Base-by-base conservation (phyloP, 371 early-diverging fungal species). In the Rhizopus delemar region DNA sequence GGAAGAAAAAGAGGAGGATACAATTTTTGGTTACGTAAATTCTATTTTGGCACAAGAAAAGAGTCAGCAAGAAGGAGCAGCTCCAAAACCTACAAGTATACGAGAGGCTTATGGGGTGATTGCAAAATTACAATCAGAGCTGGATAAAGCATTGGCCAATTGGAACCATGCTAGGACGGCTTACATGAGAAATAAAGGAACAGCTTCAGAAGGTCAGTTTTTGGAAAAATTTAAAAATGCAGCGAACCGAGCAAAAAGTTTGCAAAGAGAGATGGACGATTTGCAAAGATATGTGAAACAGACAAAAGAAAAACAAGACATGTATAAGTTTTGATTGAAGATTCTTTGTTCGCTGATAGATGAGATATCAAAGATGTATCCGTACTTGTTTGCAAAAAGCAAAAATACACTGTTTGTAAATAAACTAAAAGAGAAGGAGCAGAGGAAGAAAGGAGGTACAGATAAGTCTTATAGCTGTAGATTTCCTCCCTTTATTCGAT, bases 171-270 rank as follows among this genome's bases (percentile, higher is more conserved):
- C 68, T 1, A 32, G 29, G 8, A 68, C 64, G 28, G 53, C 68
- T 8, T 57, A 61, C 29, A 43, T 52, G 22, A 54, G 71, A 16
- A 71, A 71, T 36, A 67, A 62, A 43, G 68, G 66, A 8, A 59
- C 64, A 22, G 22, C 0, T 38, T 59, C 5, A 63, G 64, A 66
- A 29, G 7, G 28, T 32, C 63, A 66, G 38, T 69, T 73, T 45
- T n/a, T 32, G 39, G 29, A 22, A 0, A 69, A 64, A 49, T 51
- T 63, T 29, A 65, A 72, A 46, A 29, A 48, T 13, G 53, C 62
- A 1, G 46, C 51, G 13, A 32, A 63, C 8, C 11, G 7, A 28
- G 59, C 59, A 13, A 48, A 56, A 4, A 33, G 9, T 4, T 43
- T 67, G 28, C 57, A 64, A 56, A 51, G 45, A 3, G 31, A 67